Base-by-base conservation (phyloP, 345 rosid species). In the Eucalyptus pauciflora region DNA sequence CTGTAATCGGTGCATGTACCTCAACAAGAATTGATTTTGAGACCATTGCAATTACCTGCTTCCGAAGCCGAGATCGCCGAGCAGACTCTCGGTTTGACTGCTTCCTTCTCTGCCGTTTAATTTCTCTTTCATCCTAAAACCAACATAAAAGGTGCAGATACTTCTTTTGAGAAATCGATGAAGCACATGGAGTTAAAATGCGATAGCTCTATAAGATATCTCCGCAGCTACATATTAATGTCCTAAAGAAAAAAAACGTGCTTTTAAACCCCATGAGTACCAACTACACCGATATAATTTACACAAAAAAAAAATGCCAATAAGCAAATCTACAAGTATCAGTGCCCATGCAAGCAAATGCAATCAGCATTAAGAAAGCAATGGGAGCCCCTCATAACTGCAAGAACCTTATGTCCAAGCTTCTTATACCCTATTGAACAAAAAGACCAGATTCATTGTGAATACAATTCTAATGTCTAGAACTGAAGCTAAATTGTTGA, bases 1-100 rank as follows among this genome's bases (percentile, higher is more conserved):
- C 83, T 20, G 27, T 76, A 20, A 76, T 76, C 46, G 3, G 48
- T 18, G 25, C 67, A 80, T 71, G 71, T 58, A 62, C 29, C 41
- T 50, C 18, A 87, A 62, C 49, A 46, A 62, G 51, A 67, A 62
- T n/a, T 25, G 31, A 27, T n/a, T 49, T 89, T 18, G 48, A 76
- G 48, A 76, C 46, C 48, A 76, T 10, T 76, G 83, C 29, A 60
- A 27, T 69, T 94, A 98, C 99, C 99, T 97, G 99, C 90, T 98
- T 98, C 87, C 99, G 98, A 95, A 98, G 92, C 90, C 99, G 94
- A 76, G 99, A 98, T 62, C 98, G 94, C 41, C 99, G 95, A 88
- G 99, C 99, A 87, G 99, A 98, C 94, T 98, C 99, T 93, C 99
- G 94, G 92, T 98, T 98, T 86, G 99, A 98, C 92, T 98, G 99